Evolutionary conservation across 1,284 basidiomycete species (phyloP), one percentile per base, ranked within the genome.

Genomic region (Apiotrichum sp.): DNA sequence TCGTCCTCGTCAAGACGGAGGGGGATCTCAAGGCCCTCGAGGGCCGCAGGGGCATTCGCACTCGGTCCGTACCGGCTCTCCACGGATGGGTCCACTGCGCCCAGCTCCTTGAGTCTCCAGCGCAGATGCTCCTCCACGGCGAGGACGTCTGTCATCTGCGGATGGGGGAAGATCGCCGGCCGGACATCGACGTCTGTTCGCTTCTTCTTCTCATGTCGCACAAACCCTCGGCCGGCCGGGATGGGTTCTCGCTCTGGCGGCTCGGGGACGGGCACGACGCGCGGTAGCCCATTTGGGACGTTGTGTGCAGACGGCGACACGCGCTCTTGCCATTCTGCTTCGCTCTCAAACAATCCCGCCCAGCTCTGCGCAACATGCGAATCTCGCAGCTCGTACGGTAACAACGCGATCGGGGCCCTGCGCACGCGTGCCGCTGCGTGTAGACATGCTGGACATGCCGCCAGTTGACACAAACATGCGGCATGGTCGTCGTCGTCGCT

Each of bases 61-160:
- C 63, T 66, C 4, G 72, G 71, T 22, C 72, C 72, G 59, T 74
- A 74, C 6, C 73, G 62, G 45, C 53, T 56, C 61, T 73, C 70
- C 2, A 73, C 69, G 11, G 68, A 65, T 3, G 69, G 66, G 62
- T 77, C 75, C 9, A 59, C 58, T 16, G 71, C 73, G 2, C 74
- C 75, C 64, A 77, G 67, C 61, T 77, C 73, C 48, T 75, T 74
- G 47, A 77, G 57, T 11, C 75, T 56, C 71, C 74, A 76, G 34
- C 75, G 64, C 9, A 77, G 56, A 46, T 77, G 72, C 58, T 77
- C 75, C 51, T 77, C 75, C 2, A 77, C 75, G 0, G 74, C 71
- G 14, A 77, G 57, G 13, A 77, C 72, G 57, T 77, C 75, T 0
- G 75, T 72, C 75, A 77, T 75, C 56, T 77, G 74, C 6, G 75